These are phyloP conservation scores for Puya raimondii DNA, from an alignment of 176 grass and related monocot genomes.

Conservation along the genomic window DNA sequence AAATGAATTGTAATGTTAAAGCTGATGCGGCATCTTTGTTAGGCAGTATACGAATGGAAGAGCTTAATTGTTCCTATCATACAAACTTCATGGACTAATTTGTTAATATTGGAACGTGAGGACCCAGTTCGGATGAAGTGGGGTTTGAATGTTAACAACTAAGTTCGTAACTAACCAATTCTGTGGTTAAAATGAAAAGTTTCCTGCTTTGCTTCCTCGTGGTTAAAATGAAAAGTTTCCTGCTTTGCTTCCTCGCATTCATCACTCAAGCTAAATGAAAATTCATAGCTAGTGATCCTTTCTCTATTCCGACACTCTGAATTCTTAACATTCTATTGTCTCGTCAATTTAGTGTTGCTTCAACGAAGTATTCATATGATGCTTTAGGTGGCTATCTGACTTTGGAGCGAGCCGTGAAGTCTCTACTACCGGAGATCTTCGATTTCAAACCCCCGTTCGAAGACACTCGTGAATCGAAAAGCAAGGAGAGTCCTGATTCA, in stretches of 20 bases:
- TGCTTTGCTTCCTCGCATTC: neutral
- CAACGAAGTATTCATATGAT: neutral
- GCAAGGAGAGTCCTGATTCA: conserved; percentile 8
- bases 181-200: no score
- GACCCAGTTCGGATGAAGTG: neutral
- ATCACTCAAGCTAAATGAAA: neutral
- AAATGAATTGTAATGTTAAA: no score
- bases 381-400: conserved; percentile 39
- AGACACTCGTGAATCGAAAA: conserved; percentile 1
- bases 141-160: no score
- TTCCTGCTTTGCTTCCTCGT: no score
- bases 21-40: no score
- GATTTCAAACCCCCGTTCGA: neutral
- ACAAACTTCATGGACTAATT: neutral
- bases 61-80: no score
- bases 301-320: neutral
- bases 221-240: no score
- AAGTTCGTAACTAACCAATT: no score
- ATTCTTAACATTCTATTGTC: neutral
- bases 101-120: neutral
- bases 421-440: conserved; percentile 66
- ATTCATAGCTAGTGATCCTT: neutral
- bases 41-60: no score
- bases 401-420: conserved; percentile 48
- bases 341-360: neutral